phyloP scores from a whole-genome alignment of 495 filamentous ascomycete genomes.

The Aspergillus campestris region DNA sequence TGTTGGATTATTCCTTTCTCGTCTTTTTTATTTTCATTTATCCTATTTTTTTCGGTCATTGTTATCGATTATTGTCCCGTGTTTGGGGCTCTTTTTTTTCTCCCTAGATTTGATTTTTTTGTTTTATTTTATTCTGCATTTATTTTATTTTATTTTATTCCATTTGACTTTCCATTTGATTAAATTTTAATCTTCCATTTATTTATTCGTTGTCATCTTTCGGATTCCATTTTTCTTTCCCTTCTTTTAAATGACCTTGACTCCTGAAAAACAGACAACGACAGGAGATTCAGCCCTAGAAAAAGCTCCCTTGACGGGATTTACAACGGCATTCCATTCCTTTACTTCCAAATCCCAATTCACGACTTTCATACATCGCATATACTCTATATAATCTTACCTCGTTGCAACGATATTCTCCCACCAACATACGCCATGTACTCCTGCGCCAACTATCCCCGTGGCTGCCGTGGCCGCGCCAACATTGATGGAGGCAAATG shows the following conservation, averaged over 20 bases:
- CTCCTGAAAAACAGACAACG: not conserved
- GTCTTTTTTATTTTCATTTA: not conserved
- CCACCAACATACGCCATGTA: constrained; percentile 27
- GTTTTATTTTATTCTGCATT: constrained; percentile 3
- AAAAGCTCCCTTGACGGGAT: constrained; percentile 18
- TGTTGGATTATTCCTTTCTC: not conserved
- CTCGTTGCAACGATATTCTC: not conserved
- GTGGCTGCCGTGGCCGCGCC: constrained; percentile 42
- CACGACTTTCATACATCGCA: not conserved
- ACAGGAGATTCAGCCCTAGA: constrained; percentile 7
- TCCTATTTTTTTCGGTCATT: constrained; percentile 11
- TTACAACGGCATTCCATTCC: not conserved
- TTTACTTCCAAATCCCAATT: constrained; percentile 2
- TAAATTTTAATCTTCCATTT: constrained; percentile 2
- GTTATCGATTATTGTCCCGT: constrained; percentile 1
- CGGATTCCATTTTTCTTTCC: constrained; percentile 8
- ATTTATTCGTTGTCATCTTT: constrained; percentile 14
- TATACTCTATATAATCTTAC: constrained; percentile 2
- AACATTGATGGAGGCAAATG: constrained; percentile 38
- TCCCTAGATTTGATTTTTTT: constrained; percentile 1
- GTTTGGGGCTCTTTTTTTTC: constrained; percentile 3
- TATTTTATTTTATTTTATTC: constrained; percentile 13
- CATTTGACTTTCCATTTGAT: constrained; percentile 9
- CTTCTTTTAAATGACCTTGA: constrained; percentile 2
- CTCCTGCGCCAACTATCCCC: constrained; percentile 44